Evolutionary conservation across 2,329 filamentous ascomycete species (phyloP), one percentile per base, ranked within the genome.

Genomic region (Alternaria conjuncta): DNA sequence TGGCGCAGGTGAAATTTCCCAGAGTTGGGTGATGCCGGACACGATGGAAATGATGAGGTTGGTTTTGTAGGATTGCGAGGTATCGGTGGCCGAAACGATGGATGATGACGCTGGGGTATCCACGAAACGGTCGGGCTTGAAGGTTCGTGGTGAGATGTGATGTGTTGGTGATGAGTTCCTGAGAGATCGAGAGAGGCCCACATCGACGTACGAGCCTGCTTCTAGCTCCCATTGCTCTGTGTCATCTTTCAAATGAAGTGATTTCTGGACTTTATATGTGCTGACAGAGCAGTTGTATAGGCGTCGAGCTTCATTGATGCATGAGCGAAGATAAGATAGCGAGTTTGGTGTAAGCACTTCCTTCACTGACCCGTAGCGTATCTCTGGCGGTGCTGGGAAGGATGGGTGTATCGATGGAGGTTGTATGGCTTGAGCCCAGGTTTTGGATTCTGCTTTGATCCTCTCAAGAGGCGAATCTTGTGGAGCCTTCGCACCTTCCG

Each of bases 351-450:
- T 59, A 15, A 68, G 59, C 26, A 64, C 51, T 18, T 67, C 57
- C 23, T 59, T 54, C 8, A 63, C 55, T 7, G 70, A 67, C 6
- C 57, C 45, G 51, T 75, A 78, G 3, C 68, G 64, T 47, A 79
- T 75, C 41, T 71, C 73, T 12, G 77, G 76, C 15, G 78, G 78
- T 32, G 77, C 71, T 9, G 77, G 77, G 57, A 79, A 79, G 1
- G 73, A 69, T 1, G 78, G 76, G 45, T 80, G 77, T 43, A 80
- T 76, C 11, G 76, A 76, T 4, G 77, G 75, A 28, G 76, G 78
- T 55, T 80, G 78, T 11, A 70, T 60, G 11, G 74, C 77, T 65
- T 74, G 64, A 11, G 72, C 77, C 72, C 73, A 79, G 3, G 43
- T 15, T 36, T 68, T 71, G 1, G 75, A 79, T 51, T 80, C 77